Base-by-base conservation (phyloP, 139 green algal species). In the Dunaliella primolecta region DNA sequence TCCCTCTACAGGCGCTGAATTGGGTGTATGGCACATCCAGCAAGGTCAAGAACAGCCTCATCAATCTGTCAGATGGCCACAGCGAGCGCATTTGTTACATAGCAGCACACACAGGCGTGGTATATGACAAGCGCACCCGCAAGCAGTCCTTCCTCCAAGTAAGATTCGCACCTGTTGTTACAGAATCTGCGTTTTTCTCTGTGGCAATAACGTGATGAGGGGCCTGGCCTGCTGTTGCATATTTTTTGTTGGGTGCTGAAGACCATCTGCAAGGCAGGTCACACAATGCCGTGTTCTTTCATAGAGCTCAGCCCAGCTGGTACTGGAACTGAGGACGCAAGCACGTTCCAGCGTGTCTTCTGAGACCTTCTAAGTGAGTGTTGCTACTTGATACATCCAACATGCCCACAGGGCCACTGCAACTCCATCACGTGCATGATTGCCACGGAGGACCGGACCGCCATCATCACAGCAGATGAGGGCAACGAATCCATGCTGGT, bases 361-460 rank as follows among this genome's bases (percentile, higher is more conserved):
- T n/a, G n/a, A n/a, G n/a, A n/a, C n/a, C n/a, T n/a, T n/a, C n/a
- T n/a, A n/a, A n/a, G n/a, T n/a, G n/a, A n/a, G n/a, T n/a, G n/a
- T n/a, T n/a, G n/a, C n/a, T n/a, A n/a, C n/a, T n/a, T n/a, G n/a
- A n/a, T n/a, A n/a, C n/a, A n/a, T n/a, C n/a, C n/a, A n/a, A n/a
- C n/a, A n/a, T n/a, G n/a, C n/a, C n/a, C 75, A 36, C 85, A 95
- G 90, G 94, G 94, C 36, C 94, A 97, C 83, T 88, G 87, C 84
- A 93, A 94, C 81, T 64, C 91, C 84, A 93, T 97, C 81, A 89
- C 88, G 1, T 93, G 89, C 84, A 72, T 95, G 20, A 78, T 80
- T 2, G 88, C 87, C 21, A 91, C 89, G 34, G 75, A 86, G 0
- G 89, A 95, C 88, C 90, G 88, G 24, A 83, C 80, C 30, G 78